Percentiles rank a stretch among this genome's conserved stretches.
Evolutionary conservation across 495 filamentous ascomycete species (phyloP).

Genomic region (Schizothecium vesticola): DNA sequence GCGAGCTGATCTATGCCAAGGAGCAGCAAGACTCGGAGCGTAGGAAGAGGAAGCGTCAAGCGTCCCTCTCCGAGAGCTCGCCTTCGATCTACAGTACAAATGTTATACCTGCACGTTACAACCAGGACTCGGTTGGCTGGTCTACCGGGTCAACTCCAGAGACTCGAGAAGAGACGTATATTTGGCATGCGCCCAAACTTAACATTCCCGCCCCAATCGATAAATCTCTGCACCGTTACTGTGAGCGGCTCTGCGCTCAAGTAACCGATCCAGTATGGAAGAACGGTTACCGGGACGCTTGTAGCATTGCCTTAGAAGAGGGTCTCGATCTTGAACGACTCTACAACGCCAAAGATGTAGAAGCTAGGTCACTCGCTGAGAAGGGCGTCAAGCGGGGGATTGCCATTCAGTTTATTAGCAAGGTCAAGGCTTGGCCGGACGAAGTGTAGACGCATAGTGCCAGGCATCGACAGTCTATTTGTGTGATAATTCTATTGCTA

Average conservation of each 20-base stretch:
- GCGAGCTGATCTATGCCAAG: conserved; percentile 28
- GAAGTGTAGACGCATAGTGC: conserved; percentile 8
- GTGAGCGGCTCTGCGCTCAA: conserved; percentile 6
- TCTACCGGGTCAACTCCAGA: conserved; percentile 8
- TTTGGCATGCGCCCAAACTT: conserved; percentile 1
- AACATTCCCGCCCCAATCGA: conserved; percentile 4
- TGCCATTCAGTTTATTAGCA: conserved; percentile 15
- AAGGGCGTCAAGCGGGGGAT: conserved; percentile 11
- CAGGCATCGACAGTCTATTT: neutral
- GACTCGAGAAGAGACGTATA: neutral
- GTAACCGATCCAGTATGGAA: conserved; percentile 5
- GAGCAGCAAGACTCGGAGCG: conserved; percentile 28
- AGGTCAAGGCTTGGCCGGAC: conserved; percentile 14
- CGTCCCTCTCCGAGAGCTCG: conserved; percentile 1
- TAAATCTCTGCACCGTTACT: conserved; percentile 10
- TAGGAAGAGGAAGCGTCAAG: conserved; percentile 16
- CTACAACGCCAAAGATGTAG: conserved; percentile 4
- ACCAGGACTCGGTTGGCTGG: conserved; percentile 9
- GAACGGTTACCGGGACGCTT: conserved; percentile 7
- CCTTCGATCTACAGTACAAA: conserved; percentile 15
- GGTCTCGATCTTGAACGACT: conserved; percentile 15
- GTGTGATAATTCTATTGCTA: conserved; percentile 9
- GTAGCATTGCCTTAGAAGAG: conserved; percentile 3
- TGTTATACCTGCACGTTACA: conserved; percentile 11
- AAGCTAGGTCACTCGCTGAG: conserved; percentile 12